Evolutionary conservation across 2,329 filamentous ascomycete genomes (phyloP).

Genomic region (Sporothrix sp.): DNA sequence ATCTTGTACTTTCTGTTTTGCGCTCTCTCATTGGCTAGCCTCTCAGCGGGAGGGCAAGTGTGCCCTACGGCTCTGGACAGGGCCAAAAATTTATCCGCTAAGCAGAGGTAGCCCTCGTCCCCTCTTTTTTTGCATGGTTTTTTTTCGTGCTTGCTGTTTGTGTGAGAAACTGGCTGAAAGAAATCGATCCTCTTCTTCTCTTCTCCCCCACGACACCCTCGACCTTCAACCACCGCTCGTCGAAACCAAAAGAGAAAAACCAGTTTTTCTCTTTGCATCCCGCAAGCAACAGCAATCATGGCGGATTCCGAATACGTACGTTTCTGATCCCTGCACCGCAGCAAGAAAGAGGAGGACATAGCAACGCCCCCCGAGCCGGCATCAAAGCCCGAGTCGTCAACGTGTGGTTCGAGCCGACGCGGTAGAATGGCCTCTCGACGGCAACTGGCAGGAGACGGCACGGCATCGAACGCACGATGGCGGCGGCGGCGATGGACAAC

Average conservation of each 20-base stretch:
- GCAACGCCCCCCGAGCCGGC: not conserved
- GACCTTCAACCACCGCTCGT: constrained; percentile 8
- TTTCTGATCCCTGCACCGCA: too few relatives aligned
- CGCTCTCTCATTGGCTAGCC: constrained; percentile 5
- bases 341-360: not conserved
- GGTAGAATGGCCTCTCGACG: not conserved
- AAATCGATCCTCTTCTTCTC: constrained; percentile 4
- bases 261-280: constrained; percentile 8
- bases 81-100: constrained; percentile 4
- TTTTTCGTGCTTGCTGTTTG: not conserved
- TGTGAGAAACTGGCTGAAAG: not conserved
- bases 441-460: too few relatives aligned
- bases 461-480: not conserved
- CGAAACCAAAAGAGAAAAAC: constrained; percentile 11
- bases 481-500: not conserved
- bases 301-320: constrained; percentile 47
- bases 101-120: not conserved
- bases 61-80: constrained; percentile 2
- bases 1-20: too few relatives aligned
- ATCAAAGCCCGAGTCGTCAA: not conserved
- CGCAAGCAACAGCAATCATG: constrained; percentile 52
- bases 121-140: not conserved
- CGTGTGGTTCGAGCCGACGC: not conserved
- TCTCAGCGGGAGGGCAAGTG: constrained; percentile 3
- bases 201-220: not conserved